Evolutionary conservation across 2,329 filamentous ascomycete species (phyloP).

Genomic region (Colletotrichum sp.): DNA sequence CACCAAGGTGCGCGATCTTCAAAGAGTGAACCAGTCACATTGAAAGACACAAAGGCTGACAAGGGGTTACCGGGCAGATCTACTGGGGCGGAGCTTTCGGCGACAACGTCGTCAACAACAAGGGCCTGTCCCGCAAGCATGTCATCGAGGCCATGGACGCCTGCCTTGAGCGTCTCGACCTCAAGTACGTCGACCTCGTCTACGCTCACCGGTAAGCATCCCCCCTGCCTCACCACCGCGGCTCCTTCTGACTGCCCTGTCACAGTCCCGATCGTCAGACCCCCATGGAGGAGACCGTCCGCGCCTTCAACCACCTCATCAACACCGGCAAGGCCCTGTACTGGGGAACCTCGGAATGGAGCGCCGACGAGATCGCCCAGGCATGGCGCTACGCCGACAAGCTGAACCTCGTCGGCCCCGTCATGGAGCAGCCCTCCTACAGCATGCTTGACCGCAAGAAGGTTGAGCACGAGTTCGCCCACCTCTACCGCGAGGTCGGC

Average conservation of each 20-base stretch:
- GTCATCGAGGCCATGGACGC: constrained; percentile 69
- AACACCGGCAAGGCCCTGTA: constrained; percentile 72
- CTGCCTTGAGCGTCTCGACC: constrained; percentile 60
- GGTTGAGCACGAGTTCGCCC: constrained; percentile 68
- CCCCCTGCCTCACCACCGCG: too few species aligned
- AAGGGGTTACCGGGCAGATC: constrained; percentile 44
- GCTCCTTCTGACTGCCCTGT: neutral
- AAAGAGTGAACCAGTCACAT: neutral
- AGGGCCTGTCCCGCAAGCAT: constrained; percentile 72
- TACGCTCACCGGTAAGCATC: constrained; percentile 64
- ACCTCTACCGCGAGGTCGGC: constrained; percentile 64
- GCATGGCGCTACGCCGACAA: constrained; percentile 67
- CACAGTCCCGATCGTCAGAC: constrained; percentile 63
- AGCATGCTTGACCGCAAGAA: constrained; percentile 66
- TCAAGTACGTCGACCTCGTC: constrained; percentile 71
- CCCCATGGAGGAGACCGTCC: constrained; percentile 74
- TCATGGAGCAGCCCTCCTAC: constrained; percentile 72
- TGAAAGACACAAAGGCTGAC: neutral
- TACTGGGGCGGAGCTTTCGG: constrained; percentile 69
- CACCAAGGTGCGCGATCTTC: constrained; percentile 53
- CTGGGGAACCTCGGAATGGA: constrained; percentile 75
- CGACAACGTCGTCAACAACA: constrained; percentile 69
- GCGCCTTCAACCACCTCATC: constrained; percentile 75
- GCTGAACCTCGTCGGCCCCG: constrained; percentile 65
- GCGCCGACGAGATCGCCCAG: constrained; percentile 67